Conservation (phyloP, 2,329 filamentous ascomycete genomes). For the Cytospora chrysosperma region DNA sequence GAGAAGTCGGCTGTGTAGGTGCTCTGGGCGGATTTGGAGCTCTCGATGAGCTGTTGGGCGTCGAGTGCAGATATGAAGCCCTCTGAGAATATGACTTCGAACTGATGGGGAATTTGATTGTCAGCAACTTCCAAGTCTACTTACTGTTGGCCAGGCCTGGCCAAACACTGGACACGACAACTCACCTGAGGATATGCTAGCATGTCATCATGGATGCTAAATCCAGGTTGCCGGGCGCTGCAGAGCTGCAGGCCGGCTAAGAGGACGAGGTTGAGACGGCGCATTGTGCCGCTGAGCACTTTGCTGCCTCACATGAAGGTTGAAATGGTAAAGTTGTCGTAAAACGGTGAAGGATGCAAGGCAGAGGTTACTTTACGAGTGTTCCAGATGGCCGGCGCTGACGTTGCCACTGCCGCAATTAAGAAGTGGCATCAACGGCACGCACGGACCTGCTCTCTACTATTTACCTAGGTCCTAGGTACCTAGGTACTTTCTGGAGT, state of each 20-base stretch:
- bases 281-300: constrained; percentile 46
- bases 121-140: background rate
- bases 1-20: constrained; percentile 42
- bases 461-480: background rate
- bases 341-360: constrained; percentile 29
- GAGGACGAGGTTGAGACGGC: constrained; percentile 46
- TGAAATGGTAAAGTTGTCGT: background rate
- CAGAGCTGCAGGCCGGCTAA: constrained; percentile 46
- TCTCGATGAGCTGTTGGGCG: constrained; percentile 60
- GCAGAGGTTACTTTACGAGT: constrained; percentile 22
- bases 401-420: background rate
- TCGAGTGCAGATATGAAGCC: constrained; percentile 69
- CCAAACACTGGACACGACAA: background rate
- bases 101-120: constrained; percentile 53
- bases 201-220: constrained; percentile 86
- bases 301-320: constrained; percentile 36
- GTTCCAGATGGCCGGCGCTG: constrained; percentile 11
- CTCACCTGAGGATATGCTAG: constrained; percentile 81
- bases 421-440: constrained; percentile 28
- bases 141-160: background rate
- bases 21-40: constrained; percentile 30
- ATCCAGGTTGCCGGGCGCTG: constrained; percentile 54
- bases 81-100: constrained; percentile 74
- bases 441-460: constrained; percentile 13
- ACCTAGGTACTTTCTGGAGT: background rate